Conservation (phyloP, 495 filamentous ascomycete species). For the Echria macrotheca region DNA sequence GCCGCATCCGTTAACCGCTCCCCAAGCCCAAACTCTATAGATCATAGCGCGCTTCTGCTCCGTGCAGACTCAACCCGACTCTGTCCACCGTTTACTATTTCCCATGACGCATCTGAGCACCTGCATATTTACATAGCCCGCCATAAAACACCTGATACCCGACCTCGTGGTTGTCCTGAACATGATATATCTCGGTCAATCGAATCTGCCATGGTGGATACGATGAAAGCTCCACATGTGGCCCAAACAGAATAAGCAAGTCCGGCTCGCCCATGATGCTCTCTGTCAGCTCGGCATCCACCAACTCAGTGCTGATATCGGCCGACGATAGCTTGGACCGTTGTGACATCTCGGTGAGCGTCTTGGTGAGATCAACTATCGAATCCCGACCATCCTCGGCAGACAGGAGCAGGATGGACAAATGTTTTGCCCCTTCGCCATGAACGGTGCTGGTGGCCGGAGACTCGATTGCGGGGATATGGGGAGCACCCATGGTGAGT, state of each 20-base stretch:
- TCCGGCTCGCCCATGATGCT: conserved; percentile 79
- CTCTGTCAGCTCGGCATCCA: conserved; percentile 78
- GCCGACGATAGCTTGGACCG: conserved; percentile 68
- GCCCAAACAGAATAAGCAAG: conserved; percentile 78
- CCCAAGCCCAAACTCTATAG: not conserved
- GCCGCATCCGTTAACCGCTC: not conserved
- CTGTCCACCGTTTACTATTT: too few species aligned
- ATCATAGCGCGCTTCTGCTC: too few species aligned
- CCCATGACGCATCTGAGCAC: conserved; percentile 84
- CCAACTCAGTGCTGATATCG: conserved; percentile 78
- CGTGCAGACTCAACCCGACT: too few species aligned
- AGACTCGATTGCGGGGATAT: conserved; percentile 53
- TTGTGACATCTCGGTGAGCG: conserved; percentile 90
- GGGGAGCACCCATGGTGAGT: conserved; percentile 71
- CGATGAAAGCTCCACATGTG: conserved; percentile 73
- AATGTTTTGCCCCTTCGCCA: conserved; percentile 31
- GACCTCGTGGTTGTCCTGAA: conserved; percentile 67
- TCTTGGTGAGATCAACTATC: conserved; percentile 91
- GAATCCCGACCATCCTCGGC: conserved; percentile 86
- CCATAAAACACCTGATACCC: conserved; percentile 91
- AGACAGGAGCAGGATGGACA: conserved; percentile 82
- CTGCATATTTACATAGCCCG: conserved; percentile 75
- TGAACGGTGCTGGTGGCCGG: conserved; percentile 14
- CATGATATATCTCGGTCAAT: conserved; percentile 86
- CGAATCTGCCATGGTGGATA: conserved; percentile 97